Evolutionary conservation across 2,329 filamentous ascomycete genomes (phyloP), one percentile per base, ranked within the genome.

Genomic region (Claviceps africana): DNA sequence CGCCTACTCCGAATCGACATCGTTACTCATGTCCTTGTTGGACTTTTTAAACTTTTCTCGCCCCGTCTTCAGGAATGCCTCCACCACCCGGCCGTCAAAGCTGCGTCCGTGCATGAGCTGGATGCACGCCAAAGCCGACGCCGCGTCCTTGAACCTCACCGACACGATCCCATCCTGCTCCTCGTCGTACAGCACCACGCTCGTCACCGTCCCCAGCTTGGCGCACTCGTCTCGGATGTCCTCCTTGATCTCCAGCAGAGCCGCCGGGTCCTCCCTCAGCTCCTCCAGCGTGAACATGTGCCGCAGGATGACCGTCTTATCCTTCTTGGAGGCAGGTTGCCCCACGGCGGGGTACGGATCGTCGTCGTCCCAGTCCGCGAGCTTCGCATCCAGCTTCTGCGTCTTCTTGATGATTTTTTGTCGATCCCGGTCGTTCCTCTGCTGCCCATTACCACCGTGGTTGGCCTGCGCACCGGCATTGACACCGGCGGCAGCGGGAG

Each of bases 351-450:
- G 74, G 56, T 70, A 78, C 28, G 84, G 78, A 51, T 91, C 85
- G 64, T 97, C 90, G 62, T 96, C 91, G 62, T 88, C 86, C 93
- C 93, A 98, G 67, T 97, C 90, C 3, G 89, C 86, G 35, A 97
- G 79, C 69, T 91, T 90, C 48, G 88, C 91, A 61, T 91, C 88
- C 60, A 97, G 75, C 65, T 91, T 93, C 66, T 95, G 86, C 0
- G 88, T 91, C 68, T 90, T 90, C 67, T 83, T 85, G 64, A 95
- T 95, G 54, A 94, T 86, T 71, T 95, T 95, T 65, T 86, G 83
- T 67, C 91, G 87, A 57, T 95, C 88, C 56, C 80, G 80, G 60
- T 78, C 74, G 58, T 61, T 79, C 56, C 77, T 73, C 52, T 72
- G 69, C 48, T 70, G 49, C n/a, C 63, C 56, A 19, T 55, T 56